Base-by-base conservation (phyloP, 495 filamentous ascomycete genomes). In the Wilcoxina mikolae region DNA sequence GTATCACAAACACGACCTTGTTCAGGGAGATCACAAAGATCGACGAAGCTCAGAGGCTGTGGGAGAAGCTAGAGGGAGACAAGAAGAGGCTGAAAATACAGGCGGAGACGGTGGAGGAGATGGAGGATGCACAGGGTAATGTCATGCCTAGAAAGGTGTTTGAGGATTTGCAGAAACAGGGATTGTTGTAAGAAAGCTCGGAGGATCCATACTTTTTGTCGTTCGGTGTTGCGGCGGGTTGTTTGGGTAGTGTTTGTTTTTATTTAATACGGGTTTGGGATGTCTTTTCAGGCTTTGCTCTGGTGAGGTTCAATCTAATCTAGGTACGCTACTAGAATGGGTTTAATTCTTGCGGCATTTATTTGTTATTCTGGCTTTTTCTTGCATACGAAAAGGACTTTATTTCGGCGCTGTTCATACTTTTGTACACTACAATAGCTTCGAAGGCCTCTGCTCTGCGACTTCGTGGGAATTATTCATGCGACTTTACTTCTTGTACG, bases 81-180 rank as follows among this genome's bases (percentile, higher is more conserved):
- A 83, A 85, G 68, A 86, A 84, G 73, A 83, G 82, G 70, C 76
- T 80, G 60, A 81, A 80, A 59, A 75, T 80, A 0, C 76, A 77
- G 48, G 80, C 79, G 18, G 87, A 91, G 26, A 85, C 84, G 45
- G 78, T 96, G 1, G 85, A 94, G 28, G 87, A 98, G 73, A 96
- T 96, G 93, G 91, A 98, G 74, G 91, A 98, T 69, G 84, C 78
- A 0, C 84, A 94, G 65, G 91, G 91, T 42, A 96, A 96, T 65
- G 93, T 96, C 25, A 96, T 98, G 91, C 91, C 93, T 0, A 83
- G 94, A 72, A 93, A 93, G 72, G 87, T 98, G 38, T 98, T 95
- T 65, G 77, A 87, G 51, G 93, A 98, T 68, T 68, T 86, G 65
- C 74, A 79, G 68, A 83, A 82, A 67, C 79, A 83, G 62, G 82